These are phyloP conservation scores for Cupressus sempervirens DNA, from an alignment of 75 land plant genomes.

Conservation along the genomic window DNA sequence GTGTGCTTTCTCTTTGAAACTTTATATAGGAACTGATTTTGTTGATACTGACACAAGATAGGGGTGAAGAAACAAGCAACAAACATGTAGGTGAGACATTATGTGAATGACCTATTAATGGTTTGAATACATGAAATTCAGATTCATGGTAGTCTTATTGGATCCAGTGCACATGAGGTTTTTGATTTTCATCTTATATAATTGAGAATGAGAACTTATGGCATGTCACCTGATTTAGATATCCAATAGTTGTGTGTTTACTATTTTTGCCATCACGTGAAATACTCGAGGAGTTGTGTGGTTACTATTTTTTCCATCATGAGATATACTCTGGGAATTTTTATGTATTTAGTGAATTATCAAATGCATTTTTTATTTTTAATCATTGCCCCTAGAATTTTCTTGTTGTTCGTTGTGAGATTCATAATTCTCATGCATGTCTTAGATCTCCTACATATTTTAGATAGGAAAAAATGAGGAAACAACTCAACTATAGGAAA, in stretches of 20 bases:
- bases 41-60: neutral
- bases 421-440: too few species aligned
- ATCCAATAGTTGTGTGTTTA: constrained; percentile 25
- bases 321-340: too few species aligned
- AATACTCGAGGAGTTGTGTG: too few species aligned
- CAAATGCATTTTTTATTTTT: neutral
- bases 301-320: too few species aligned
- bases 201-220: constrained; percentile 37
- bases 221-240: constrained; percentile 35
- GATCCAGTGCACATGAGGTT: constrained; percentile 8
- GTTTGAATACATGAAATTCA: neutral
- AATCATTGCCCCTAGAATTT: neutral
- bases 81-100: neutral
- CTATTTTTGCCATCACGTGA: neutral
- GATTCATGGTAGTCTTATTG: constrained; percentile 19
- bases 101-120: neutral
- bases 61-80: neutral
- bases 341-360: neutral
- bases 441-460: too few species aligned
- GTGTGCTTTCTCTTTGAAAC: neutral
- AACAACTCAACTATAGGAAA: too few species aligned
- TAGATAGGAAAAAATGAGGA: too few species aligned
- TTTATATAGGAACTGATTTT: neutral
- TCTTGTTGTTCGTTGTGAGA: neutral
- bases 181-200: constrained; percentile 35